phyloP scores from a whole-genome alignment of 2,329 filamentous ascomycete genomes.

The Trichoderma semiorbis region DNA sequence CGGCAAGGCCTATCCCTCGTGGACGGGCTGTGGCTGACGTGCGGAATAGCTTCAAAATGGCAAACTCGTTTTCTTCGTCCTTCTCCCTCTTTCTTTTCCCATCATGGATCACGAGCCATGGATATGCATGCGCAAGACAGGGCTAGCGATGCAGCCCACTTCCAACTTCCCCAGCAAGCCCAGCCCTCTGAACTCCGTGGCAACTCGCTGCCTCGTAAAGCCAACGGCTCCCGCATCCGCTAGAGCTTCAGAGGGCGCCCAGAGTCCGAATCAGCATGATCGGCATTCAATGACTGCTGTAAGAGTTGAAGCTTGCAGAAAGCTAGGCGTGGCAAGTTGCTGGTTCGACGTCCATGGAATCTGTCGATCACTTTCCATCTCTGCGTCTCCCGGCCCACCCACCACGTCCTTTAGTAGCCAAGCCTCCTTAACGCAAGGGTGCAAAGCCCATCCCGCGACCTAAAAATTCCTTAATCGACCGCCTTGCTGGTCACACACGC shows the following conservation, averaged over 20 bases:
- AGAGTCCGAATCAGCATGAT: slow-evolving; percentile 1
- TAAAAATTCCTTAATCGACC: slow-evolving; percentile 16
- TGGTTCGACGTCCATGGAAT: background rate
- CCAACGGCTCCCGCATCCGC: background rate
- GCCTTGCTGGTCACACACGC: slow-evolving; percentile 4
- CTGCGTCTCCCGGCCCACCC: slow-evolving; percentile 8
- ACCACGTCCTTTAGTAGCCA: slow-evolving; percentile 11
- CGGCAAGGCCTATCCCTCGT: slow-evolving; percentile 1
- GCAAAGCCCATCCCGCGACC: slow-evolving; percentile 18
- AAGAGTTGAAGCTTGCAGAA: background rate
- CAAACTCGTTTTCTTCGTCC: background rate
- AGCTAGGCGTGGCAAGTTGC: background rate
- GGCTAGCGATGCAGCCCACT: background rate
- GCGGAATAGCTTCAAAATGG: background rate
- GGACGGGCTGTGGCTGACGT: background rate
- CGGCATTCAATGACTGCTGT: background rate
- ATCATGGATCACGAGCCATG: slow-evolving; percentile 7
- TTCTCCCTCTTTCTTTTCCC: background rate
- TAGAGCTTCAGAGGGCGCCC: background rate
- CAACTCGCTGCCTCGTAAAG: background rate
- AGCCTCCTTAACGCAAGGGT: slow-evolving; percentile 16
- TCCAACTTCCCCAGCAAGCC: background rate
- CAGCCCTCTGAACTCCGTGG: background rate
- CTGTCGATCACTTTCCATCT: slow-evolving; percentile 16
- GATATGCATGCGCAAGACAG: slow-evolving; percentile 16